Base-by-base conservation (phyloP, 768 basidiomycete species). In the Russula abietina region DNA sequence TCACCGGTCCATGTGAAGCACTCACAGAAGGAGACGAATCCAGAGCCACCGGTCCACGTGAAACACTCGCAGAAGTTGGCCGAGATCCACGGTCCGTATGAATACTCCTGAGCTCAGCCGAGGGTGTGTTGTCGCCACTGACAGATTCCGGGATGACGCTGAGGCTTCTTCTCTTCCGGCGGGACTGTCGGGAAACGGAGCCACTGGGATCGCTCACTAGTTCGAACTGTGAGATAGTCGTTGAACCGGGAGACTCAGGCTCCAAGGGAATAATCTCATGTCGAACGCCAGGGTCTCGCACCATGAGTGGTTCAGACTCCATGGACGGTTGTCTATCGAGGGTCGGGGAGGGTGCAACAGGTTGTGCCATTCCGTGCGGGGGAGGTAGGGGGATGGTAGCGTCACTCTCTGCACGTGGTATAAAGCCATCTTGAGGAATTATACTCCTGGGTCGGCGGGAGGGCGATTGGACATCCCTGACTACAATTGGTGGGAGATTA, bases 221-320 rank as follows among this genome's bases (percentile, higher is more conserved):
- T 38, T 68, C 67, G 22, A 68, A 68, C 33, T 68, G 65, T 9
- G 67, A 68, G 46, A 68, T 68, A 32, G 65, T 68, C 6, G 67
- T 68, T 33, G 67, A 68, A 24, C 55, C 65, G 6, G 61, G 65
- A 26, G 67, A 68, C 43, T 49, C 65, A n/a, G n/a, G n/a, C n/a
- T n/a, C n/a, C n/a, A n/a, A n/a, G 39, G 64, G 60, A 43, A 32
- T 46, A 45, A 16, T 9, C 28, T 62, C 65, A 26, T 24, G 60
- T n/a, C 65, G 60, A 3, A 46, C 50, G 51, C 46, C 52, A 39
- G 65, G 61, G 22, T 66, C 58, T 43, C 61, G 67, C 10, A 68
- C 51, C 65, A 68, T 67, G n/a, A 68, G 65, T 32, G 67, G 65
- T 22, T 57, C 58, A 8, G 53, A n/a, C 30, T 38, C 56, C 17